These are phyloP conservation scores for Globisporangium lucens DNA, from an alignment of 352 stramenopile genomes.

Conservation along the genomic window DNA sequence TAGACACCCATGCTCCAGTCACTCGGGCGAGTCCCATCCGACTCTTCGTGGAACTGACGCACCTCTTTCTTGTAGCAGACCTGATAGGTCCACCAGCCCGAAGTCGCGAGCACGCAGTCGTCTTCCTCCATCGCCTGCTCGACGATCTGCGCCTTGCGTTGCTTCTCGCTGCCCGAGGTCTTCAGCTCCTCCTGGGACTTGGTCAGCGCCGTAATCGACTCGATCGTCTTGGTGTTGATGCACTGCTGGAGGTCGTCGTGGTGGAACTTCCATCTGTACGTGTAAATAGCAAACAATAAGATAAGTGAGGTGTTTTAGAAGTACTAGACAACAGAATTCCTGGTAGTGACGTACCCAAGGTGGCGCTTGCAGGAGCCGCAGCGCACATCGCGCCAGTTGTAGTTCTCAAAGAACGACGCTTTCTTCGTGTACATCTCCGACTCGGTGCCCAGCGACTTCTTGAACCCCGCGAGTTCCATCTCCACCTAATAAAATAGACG, in stretches of 20 bases:
- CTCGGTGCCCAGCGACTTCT: conserved; percentile 49
- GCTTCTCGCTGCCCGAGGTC: conserved; percentile 26
- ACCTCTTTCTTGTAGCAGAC: conserved; percentile 81
- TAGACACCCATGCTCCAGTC: conserved; percentile 86
- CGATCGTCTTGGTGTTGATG: conserved; percentile 55
- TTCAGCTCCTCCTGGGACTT: conserved; percentile 39
- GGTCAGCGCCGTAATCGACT: conserved; percentile 38
- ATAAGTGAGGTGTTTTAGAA: background rate
- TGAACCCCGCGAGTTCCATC: conserved; percentile 78
- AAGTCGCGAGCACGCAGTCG: conserved; percentile 51
- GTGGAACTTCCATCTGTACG: conserved; percentile 73
- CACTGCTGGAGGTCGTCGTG: conserved; percentile 74
- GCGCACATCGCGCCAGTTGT: conserved; percentile 77
- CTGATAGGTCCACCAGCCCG: conserved; percentile 86
- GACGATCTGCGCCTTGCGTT: conserved; percentile 43
- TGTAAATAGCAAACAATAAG: no score
- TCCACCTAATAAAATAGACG: conserved; percentile 39
- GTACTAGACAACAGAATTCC: background rate
- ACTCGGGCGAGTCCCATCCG: conserved; percentile 58
- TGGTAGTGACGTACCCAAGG: conserved; percentile 40
- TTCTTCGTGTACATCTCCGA: conserved; percentile 66
- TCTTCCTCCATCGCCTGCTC: conserved; percentile 41
- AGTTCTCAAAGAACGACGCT: conserved; percentile 77
- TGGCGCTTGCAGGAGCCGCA: conserved; percentile 75
- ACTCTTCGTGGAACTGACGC: conserved; percentile 78